These are phyloP conservation scores for Neopestalotiopsis rosae DNA, from an alignment of 2,329 filamentous ascomycete genomes.

Conservation along the genomic window DNA sequence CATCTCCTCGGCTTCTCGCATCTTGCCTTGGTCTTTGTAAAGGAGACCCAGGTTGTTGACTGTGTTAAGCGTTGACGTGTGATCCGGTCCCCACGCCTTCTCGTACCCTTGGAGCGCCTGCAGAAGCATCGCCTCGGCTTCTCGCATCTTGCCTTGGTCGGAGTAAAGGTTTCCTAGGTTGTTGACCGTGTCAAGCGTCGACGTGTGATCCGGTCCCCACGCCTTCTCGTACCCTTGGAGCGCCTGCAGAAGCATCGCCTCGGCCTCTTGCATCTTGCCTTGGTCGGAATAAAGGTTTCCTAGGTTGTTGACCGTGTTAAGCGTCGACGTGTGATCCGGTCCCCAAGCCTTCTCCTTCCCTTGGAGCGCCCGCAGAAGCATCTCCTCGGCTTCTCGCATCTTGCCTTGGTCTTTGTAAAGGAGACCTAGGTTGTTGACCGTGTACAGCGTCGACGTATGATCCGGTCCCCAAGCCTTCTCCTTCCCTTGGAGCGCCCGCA, in stretches of 20 bases:
- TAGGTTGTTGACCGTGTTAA: slow-evolving; percentile 12
- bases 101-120: no score
- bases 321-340: slow-evolving; percentile 18
- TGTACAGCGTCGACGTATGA: slow-evolving; percentile 17
- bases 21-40: no score
- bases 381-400: slow-evolving; percentile 16
- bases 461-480: slow-evolving; percentile 18
- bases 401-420: slow-evolving; percentile 17
- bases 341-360: neutral
- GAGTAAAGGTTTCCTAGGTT: no score
- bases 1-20: no score
- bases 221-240: slow-evolving; percentile 11
- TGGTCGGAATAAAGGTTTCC: slow-evolving; percentile 12
- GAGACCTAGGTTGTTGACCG: slow-evolving; percentile 17
- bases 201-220: no score
- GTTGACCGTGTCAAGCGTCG: no score
- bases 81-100: no score
- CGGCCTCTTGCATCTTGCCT: slow-evolving; percentile 13
- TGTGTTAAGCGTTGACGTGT: no score
- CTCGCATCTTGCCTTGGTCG: no score
- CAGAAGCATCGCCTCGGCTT: no score
- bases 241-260: slow-evolving; percentile 21
- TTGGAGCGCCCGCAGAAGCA: slow-evolving; percentile 19
- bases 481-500: neutral
- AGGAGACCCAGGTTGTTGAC: no score